Base-by-base conservation (phyloP, 352 stramenopile genomes). In the Globisporangium nodosum region DNA sequence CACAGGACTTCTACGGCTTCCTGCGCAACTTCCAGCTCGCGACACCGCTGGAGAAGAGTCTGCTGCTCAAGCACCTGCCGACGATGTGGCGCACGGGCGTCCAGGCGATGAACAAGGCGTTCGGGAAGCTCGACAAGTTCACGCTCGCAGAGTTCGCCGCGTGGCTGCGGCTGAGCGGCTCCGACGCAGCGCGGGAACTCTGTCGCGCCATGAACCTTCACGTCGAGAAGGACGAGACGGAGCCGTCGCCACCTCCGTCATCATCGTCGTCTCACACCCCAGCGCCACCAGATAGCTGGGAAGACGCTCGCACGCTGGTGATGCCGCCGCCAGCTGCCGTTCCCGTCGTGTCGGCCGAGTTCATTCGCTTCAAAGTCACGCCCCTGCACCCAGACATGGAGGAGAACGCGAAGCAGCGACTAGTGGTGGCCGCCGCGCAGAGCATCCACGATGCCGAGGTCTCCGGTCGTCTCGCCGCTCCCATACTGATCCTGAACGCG, bases 41-140 rank as follows among this genome's bases (percentile, higher is more conserved):
- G 51, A 68, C 68, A 0, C 24, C 49, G 15, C 55, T 89, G 18
- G 76, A 88, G 60, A 68, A 67, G 60, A 71, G 66, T 39, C 46
- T 72, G 12, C 37, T 66, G 21, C 43, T 89, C 16, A 75, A 68
- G 33, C 74, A 85, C 52, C 48, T 81, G 16, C 64, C 62, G 13
- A 56, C 58, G 15, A 43, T 87, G 1, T 89, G 76, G 73, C 60
- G 35, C 0, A 49, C 59, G 0, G 65, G 65, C 30, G 13, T 89
- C 12, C 40, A 48, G 4, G 74, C 75, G 66, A 72, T 91, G 45
- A 87, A 83, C 69, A 88, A 87, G 52, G 66, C 73, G 13, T 79
- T 77, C 15, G 69, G 71, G 46, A 91, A 89, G 39, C 74, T 81
- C 18, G 74, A 90, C 45, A 68, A 69, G 12, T 78, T 91, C 39